Base-by-base conservation (phyloP, 345 rosid genomes). In the Melaleuca alternifolia region DNA sequence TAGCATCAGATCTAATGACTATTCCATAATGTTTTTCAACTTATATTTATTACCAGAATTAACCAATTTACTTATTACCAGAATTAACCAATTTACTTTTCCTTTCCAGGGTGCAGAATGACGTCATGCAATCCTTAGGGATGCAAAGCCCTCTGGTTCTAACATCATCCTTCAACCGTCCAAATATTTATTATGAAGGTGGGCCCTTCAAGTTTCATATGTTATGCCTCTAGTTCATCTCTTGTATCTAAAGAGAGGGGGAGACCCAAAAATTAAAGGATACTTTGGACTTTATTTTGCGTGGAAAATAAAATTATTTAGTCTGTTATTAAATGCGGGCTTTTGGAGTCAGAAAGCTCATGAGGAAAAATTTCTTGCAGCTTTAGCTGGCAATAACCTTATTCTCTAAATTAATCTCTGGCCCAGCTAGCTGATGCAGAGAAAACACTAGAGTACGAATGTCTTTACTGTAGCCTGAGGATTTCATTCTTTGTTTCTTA, bases 101-200 rank as follows among this genome's bases (percentile, higher is more conserved):
- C 83, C 75, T 87, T 41, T 44, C 51, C 95, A 97, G 99, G 90
- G 99, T 97, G 84, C 98, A 96, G 90, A 92, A 93, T 79, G 99
- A 97, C 87, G 97, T 97, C 83, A 95, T 96, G 79, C 91, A 91
- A 84, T 97, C 99, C 83, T 91, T 97, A 90, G 87, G 93, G 88
- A 90, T 97, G 95, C 92, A 90, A 86, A 90, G 89, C 51, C 99
- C 99, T 87, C 88, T 97, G 90, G 93, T 96, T 89, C 94, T 97
- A 85, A 94, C 91, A 90, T 96, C 96, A 86, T 96, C 99, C 89
- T 96, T 97, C 91, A 97, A 97, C 88, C 98, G 99, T 85, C 94
- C 97, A 87, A 97, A 97, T 92, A 92, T 97, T 85, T 92, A 91
- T 84, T 96, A 97, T 91, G 99, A 96, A 97, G 99, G 99, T 94